Evolutionary conservation across 2,329 filamentous ascomycete species (phyloP), one percentile per base, ranked within the genome.

Genomic region (Aspergillus quadricinctus): DNA sequence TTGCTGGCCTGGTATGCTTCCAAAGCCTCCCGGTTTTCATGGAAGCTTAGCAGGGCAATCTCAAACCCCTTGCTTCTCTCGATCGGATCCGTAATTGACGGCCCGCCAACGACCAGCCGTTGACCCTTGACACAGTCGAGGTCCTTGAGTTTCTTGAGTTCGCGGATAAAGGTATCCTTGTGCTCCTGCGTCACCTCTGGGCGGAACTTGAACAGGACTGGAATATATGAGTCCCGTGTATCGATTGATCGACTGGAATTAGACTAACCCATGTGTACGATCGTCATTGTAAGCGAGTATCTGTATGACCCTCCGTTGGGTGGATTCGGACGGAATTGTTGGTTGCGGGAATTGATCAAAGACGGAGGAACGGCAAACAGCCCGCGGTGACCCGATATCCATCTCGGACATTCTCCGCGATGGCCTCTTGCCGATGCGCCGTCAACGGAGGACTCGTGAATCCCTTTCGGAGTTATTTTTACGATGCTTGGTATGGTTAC

Each of bases 61-160:
- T 84, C 73, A 49, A 77, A 83, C 0, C 81, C 81, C 57, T 83
- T 81, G 65, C 80, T 83, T 19, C 77, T 71, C 35, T 79, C 78
- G 8, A 79, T 76, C 0, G 81, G 81, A 23, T 78, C 72, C 0
- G 81, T 83, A 4, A 83, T 72, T 0, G 80, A 81, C 0, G 80
- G 80, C 0, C 81, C 79, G 0, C 81, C 81, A 4, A 83, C 81
- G 0, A 80, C 64, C 0, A 83, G 73, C 1, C 75, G 74, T n/a
- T 76, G 71, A 11, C 77, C 64, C 50, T 80, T 75, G 23, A 83
- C 80, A 43, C 76, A 81, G 0, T 79, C 58, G 3, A 83, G 69
- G 2, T 64, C 54, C 46, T 80, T 81, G n/a, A 84, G 72, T 0
- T 74, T 75, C 57, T 78, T 81, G 5, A 83, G 70, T 56, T 83